Evolutionary conservation across 2,329 filamentous ascomycete genomes (phyloP), one percentile per base, ranked within the genome.

Genomic region (Apiospora kogelbergensis): DNA sequence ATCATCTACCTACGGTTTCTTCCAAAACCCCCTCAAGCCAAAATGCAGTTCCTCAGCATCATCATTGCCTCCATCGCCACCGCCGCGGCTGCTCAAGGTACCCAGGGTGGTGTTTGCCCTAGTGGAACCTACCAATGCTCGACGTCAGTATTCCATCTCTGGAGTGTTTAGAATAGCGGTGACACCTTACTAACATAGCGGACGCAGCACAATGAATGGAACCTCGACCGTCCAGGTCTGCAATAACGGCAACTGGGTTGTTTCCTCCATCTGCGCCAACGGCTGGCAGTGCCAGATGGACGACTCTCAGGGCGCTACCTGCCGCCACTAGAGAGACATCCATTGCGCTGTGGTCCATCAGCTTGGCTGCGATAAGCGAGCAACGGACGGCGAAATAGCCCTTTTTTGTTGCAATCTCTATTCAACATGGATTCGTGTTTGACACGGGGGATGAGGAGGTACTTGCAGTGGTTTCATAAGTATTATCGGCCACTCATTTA

Each of bases 21-120:
- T 10, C 9, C 63, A 65, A 7, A 45, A 37, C 6, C 7, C 13
- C 13, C 10, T 20, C 22, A 42, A 42, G 11, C 7, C 45, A 67
- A 33, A 30, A 72, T 72, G 71, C 69, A 66, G 44, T 70, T 78
- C 65, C 33, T 78, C 67, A 71, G 79, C 24, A 72, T 75, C 26
- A 70, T 79, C 63, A 66, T 76, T n/a, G 53, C 68, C 13, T 44
- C 69, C 46, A 63, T 71, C n/a, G 64, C 67, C 20, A 30, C 65
- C 45, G 15, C 57, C n/a, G 53, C 42, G 2, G 46, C 48, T 10
- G 63, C 60, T 5, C 67, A 68, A 37, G 40, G 46, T 22, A 53
- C 26, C 9, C 40, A 33, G 10, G 17, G 7, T 30, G 20, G 45
- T 11, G 20, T 33, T 6, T 70, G 69, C 24, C 33, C 24, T 9